Percentiles rank a stretch among this genome's conserved stretches.
Conservation (phyloP, 495 filamentous ascomycete genomes). For the Copromyces sp. region DNA sequence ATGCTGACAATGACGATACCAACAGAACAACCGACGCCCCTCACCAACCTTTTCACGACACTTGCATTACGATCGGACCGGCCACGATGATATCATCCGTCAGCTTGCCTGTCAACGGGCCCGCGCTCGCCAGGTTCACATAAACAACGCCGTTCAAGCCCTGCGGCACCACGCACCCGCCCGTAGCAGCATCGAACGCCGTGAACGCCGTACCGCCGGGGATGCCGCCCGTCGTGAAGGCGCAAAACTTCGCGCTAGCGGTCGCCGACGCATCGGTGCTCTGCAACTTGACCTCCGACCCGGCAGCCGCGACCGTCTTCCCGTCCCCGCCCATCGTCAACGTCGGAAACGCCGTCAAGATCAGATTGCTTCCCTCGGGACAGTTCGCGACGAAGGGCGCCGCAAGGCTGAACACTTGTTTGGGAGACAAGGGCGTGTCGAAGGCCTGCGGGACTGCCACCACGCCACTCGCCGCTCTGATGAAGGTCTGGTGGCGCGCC, state of each 20-base stretch:
- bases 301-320: slow-evolving; percentile 21
- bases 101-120: slow-evolving; percentile 30
- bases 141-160: slow-evolving; percentile 45
- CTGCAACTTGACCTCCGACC: slow-evolving; percentile 30
- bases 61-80: slow-evolving; percentile 40
- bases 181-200: slow-evolving; percentile 32
- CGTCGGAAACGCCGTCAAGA: slow-evolving; percentile 45
- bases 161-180: slow-evolving; percentile 38
- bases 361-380: slow-evolving; percentile 46
- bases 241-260: slow-evolving; percentile 39
- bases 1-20: not conserved
- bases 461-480: slow-evolving; percentile 37
- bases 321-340: slow-evolving; percentile 29
- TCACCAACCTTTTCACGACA: slow-evolving; percentile 27
- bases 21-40: not conserved
- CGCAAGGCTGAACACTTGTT: slow-evolving; percentile 52
- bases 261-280: slow-evolving; percentile 24
- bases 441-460: slow-evolving; percentile 49
- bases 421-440: slow-evolving; percentile 47
- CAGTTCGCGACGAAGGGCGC: slow-evolving; percentile 53
- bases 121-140: slow-evolving; percentile 39
- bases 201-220: slow-evolving; percentile 45
- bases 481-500: slow-evolving; percentile 50
- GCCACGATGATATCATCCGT: slow-evolving; percentile 44
- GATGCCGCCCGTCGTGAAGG: slow-evolving; percentile 43